Percentiles rank a stretch among this genome's conserved stretches.
Evolutionary conservation across 176 grass and related monocot species (phyloP).

Genomic region (Musa beccarii): DNA sequence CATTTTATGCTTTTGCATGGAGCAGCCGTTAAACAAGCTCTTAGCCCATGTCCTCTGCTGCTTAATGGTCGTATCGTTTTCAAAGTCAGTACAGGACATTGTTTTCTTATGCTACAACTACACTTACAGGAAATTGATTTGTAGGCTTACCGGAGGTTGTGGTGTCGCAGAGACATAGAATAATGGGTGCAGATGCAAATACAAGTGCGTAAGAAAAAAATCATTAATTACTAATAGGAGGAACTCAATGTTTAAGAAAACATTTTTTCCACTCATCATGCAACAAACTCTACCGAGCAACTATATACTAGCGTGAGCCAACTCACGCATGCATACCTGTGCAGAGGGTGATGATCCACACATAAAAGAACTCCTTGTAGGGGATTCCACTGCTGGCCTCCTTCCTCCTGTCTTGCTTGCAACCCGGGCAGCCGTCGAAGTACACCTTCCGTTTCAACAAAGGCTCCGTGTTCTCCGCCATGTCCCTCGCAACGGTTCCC

Average conservation of each 20-base stretch:
- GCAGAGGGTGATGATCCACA: slow-evolving; percentile 59
- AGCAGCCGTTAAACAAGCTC: too few species aligned
- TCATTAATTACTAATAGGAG: too few species aligned
- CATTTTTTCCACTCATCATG: neutral
- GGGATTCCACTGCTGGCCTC: slow-evolving; percentile 22
- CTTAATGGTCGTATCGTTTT: neutral
- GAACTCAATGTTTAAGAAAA: too few species aligned
- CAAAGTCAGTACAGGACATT: too few species aligned
- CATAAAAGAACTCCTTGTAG: slow-evolving; percentile 41
- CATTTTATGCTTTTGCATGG: too few species aligned
- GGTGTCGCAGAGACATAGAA: too few species aligned
- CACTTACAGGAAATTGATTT: too few species aligned
- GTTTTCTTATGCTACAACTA: too few species aligned
- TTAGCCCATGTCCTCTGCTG: neutral
- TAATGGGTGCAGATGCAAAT: too few species aligned
- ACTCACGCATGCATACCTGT: slow-evolving; percentile 30
- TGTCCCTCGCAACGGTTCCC: neutral
- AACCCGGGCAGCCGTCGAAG: slow-evolving; percentile 43
- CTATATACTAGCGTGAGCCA: neutral
- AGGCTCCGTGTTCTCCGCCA: slow-evolving; percentile 18
- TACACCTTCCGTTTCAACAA: slow-evolving; percentile 40
- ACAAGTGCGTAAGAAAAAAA: too few species aligned
- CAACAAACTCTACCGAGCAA: neutral
- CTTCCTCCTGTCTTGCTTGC: slow-evolving; percentile 34
- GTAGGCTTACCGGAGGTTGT: too few species aligned